A percentile compares a stretch with the other conserved stretches of the same genome.
Conservation (phyloP, 371 early-diverging fungal genomes). For the Circinella minor region DNA sequence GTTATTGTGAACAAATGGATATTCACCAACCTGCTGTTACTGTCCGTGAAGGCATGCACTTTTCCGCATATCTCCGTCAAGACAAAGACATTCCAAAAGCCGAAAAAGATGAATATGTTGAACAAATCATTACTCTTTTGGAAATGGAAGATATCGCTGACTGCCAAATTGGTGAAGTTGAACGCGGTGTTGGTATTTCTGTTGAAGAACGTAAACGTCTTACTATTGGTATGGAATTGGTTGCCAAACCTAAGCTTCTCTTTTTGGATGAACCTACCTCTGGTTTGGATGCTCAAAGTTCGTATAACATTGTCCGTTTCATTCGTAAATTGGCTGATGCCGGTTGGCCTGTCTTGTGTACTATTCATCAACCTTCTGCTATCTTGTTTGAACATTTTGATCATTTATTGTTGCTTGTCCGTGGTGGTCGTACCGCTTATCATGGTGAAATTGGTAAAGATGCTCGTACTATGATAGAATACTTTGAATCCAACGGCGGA, state of each 20-base stretch:
- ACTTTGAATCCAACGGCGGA: constrained; percentile 67
- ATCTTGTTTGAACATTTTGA: constrained; percentile 69
- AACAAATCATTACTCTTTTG: constrained; percentile 62
- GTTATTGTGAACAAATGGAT: constrained; percentile 86
- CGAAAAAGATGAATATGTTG: constrained; percentile 65
- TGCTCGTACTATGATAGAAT: constrained; percentile 53
- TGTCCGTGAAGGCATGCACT: constrained; percentile 69
- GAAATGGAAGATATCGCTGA: constrained; percentile 63
- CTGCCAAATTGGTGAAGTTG: constrained; percentile 55
- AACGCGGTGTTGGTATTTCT: constrained; percentile 52
- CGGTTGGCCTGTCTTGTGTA: constrained; percentile 65
- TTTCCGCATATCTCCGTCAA: constrained; percentile 70
- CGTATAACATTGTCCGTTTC: constrained; percentile 68
- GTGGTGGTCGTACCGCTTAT: constrained; percentile 65
- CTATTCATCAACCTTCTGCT: constrained; percentile 74
- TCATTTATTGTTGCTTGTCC: constrained; percentile 66
- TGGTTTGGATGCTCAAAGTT: constrained; percentile 68
- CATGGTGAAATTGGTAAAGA: constrained; percentile 66
- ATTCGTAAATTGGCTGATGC: constrained; percentile 63
- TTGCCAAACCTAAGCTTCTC: constrained; percentile 71
- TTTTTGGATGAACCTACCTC: constrained; percentile 90
- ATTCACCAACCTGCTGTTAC: constrained; percentile 69
- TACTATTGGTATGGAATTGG: constrained; percentile 71
- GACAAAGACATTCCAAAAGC: constrained; percentile 49
- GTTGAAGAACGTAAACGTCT: constrained; percentile 72